These are phyloP conservation scores for Plenodomus tracheiphilus DNA, from an alignment of 2,329 filamentous ascomycete species.

Conservation along the genomic window DNA sequence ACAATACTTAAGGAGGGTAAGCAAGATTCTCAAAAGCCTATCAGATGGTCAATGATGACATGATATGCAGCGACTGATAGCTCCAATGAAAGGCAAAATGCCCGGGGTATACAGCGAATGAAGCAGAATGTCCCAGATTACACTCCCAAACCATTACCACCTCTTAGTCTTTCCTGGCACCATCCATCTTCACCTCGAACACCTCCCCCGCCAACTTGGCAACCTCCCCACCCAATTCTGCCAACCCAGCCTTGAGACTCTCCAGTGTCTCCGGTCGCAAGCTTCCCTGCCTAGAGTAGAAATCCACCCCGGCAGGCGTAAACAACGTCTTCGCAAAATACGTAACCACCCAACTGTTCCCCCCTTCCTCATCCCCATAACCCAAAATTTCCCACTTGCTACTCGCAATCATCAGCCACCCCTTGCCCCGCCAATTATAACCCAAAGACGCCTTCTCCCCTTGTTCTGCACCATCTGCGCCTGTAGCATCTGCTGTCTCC, in stretches of 20 bases:
- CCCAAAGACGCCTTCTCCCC: conserved; percentile 54
- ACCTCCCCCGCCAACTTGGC: conserved; percentile 56
- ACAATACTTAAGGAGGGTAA: too few species aligned
- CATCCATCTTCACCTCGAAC: conserved; percentile 49
- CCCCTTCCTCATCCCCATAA: conserved; percentile 63
- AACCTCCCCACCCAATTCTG: conserved; percentile 55
- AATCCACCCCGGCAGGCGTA: conserved; percentile 78
- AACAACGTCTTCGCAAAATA: conserved; percentile 85
- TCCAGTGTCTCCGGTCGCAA: conserved; percentile 61
- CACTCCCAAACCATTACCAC: neutral
- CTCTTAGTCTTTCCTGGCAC: conserved; percentile 16
- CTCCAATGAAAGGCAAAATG: conserved; percentile 2
- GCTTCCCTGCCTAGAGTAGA: conserved; percentile 68
- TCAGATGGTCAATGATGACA: neutral
- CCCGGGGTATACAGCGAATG: conserved; percentile 13
- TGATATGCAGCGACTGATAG: neutral
- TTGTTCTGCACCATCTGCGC: neutral
- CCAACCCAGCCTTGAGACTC: conserved; percentile 60
- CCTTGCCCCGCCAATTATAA: conserved; percentile 73
- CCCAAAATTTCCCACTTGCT: conserved; percentile 83
- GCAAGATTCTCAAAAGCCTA: too few species aligned
- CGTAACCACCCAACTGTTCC: conserved; percentile 72
- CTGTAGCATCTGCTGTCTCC: too few species aligned
- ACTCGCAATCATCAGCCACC: conserved; percentile 70
- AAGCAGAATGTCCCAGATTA: neutral